Evolutionary conservation across 441 rosid genomes (phyloP), one percentile per base, ranked within the genome.

Genomic region (Gossypium davidsonii): DNA sequence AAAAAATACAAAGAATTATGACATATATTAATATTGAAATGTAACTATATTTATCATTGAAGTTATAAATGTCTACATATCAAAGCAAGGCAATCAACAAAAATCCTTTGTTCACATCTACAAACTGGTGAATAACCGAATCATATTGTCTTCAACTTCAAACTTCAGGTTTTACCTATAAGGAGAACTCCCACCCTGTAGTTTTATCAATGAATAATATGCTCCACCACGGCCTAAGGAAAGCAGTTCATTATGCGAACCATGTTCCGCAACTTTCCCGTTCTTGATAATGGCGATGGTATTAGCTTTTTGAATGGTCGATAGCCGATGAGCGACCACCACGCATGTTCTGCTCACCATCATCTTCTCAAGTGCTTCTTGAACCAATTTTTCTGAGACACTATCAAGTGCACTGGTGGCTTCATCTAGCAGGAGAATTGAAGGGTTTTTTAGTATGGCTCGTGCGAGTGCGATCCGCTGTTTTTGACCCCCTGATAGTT

Each of bases 381-480:
- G 93, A 66, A 85, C 86, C 49, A 83, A 62, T 74, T 79, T 85
- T 46, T 87, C 91, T 3, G 91, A 89, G 11, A 84, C 81, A 51
- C 86, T 87, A 60, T 89, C 93, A 11, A 89, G 84, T n/a, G 93
- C 93, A 76, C 93, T 89, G 1, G 91, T 87, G 2, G 93, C 91
- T 74, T 89, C 91, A 68, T 89, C 91, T 53, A 87, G 71, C 14
- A 89, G 82, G 31, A 89, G 83, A 79, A 89, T 83, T 26, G 86
- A 70, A 9, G 90, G 91, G 53, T 84, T 72, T 77, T 87, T 87
- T 49, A 84, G 49, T 6, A 89, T 83, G 14, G 93, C 93, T 0
- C 91, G 83, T 14, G 93, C 89, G 0, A 87, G 78, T 9, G 93
- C 91, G 14, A 87, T 79, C 83, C 89, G 79, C 70, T 89, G 93